phyloP scores from a whole-genome alignment of 768 basidiomycete genomes.

The Roridomyces roridus region DNA sequence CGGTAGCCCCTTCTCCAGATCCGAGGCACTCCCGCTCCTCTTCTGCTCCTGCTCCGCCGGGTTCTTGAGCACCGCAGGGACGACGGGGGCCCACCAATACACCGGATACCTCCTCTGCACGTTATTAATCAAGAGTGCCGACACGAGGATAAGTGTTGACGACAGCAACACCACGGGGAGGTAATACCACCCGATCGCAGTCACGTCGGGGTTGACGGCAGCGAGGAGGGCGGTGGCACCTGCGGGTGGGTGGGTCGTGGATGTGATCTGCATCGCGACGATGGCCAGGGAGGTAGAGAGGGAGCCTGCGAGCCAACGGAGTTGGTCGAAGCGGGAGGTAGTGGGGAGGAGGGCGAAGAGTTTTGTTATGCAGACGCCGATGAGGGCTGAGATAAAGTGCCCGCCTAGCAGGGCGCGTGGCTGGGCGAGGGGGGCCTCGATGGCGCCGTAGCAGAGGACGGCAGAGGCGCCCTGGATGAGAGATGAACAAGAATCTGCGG shows the following conservation, averaged over 20 bases:
- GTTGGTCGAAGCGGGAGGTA: constrained; percentile 46
- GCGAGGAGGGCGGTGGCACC: constrained; percentile 64
- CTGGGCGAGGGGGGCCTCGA: constrained; percentile 60
- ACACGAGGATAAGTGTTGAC: constrained; percentile 36
- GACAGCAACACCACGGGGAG: constrained; percentile 58
- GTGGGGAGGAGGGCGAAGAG: constrained; percentile 53
- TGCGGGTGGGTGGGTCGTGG: constrained; percentile 60
- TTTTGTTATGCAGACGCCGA: constrained; percentile 55
- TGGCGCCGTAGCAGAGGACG: constrained; percentile 58
- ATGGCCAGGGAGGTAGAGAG: constrained; percentile 29
- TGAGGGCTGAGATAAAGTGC: constrained; percentile 56
- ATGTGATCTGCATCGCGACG: constrained; percentile 58
- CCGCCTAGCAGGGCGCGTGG: constrained; percentile 57
- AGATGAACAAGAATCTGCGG: background rate
- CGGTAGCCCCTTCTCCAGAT: too few relatives aligned
- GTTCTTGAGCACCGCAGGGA: background rate
- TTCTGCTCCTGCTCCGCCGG: too few relatives aligned
- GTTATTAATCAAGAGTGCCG: constrained; percentile 50
- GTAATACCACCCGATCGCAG: constrained; percentile 58
- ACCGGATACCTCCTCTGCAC: constrained; percentile 56
- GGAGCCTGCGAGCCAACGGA: constrained; percentile 56
- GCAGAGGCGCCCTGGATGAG: constrained; percentile 56
- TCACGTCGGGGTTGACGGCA: constrained; percentile 46
- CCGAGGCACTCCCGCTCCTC: too few relatives aligned
- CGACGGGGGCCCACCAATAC: constrained; percentile 43